phyloP scores from a whole-genome alignment of 768 basidiomycete species.

The Tubosaeta sp. region DNA sequence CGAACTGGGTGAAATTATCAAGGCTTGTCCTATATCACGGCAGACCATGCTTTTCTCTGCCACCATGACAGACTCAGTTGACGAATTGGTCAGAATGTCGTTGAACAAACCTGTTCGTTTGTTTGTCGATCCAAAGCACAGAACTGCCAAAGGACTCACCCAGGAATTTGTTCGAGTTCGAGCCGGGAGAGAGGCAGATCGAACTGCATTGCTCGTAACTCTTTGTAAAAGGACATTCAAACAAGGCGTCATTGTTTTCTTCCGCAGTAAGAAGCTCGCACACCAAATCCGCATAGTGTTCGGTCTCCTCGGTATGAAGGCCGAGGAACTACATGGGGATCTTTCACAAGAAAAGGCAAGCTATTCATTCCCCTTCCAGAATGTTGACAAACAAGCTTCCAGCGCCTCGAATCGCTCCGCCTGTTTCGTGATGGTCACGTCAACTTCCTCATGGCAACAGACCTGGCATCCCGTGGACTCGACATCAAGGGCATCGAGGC shows the following conservation, averaged over 20 bases:
- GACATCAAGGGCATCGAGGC: constrained; percentile 98
- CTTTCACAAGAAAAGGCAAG: constrained; percentile 91
- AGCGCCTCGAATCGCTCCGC: constrained; percentile 86
- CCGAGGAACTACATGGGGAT: constrained; percentile 93
- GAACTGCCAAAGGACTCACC: constrained; percentile 76
- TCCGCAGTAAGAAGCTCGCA: constrained; percentile 94
- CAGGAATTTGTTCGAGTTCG: constrained; percentile 96
- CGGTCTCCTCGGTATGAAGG: constrained; percentile 80
- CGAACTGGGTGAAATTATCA: constrained; percentile 91
- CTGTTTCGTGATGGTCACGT: constrained; percentile 82
- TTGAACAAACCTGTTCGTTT: constrained; percentile 89
- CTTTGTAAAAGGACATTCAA: constrained; percentile 89
- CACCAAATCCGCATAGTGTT: constrained; percentile 97
- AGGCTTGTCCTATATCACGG: constrained; percentile 78
- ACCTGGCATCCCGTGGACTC: constrained; percentile 90
- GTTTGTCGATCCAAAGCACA: constrained; percentile 92
- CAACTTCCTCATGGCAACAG: constrained; percentile 95
- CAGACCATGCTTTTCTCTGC: constrained; percentile 99
- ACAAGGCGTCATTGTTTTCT: constrained; percentile 82
- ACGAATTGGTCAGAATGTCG: constrained; percentile 89
- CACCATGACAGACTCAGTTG: constrained; percentile 97
- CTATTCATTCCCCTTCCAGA: neutral
- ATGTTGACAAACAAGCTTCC: constrained; percentile 7
- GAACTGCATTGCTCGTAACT: constrained; percentile 70
- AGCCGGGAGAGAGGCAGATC: constrained; percentile 70